Base-by-base conservation (phyloP, 352 stramenopile species). In the Phytophthora cryptogea region DNA sequence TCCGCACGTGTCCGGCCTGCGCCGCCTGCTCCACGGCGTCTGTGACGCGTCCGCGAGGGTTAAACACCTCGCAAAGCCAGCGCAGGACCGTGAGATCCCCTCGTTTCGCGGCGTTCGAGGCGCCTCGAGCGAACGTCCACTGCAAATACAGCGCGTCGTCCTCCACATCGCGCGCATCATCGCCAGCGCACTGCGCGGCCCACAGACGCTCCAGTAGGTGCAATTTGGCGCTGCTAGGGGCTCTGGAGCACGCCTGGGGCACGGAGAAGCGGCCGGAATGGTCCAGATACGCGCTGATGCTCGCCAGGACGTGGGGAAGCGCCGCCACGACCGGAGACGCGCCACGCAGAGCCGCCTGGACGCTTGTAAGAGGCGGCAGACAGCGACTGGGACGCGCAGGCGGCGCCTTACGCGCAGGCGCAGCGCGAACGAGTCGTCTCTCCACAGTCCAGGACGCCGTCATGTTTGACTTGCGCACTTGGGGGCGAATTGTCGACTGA, bases 21-120 rank as follows among this genome's bases (percentile, higher is more conserved):
- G 60, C 59, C 8, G 65, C 65, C 10, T 62, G 56, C 50, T 73
- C 58, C 43, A 73, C 66, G 26, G 66, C 66, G 16, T 70, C 46
- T 3, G 66, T 74, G 2, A 67, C 61, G 26, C 55, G 42, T 42
- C 66, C 66, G 17, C 61, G 54, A 11, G 66, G 66, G 41, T 59
- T 63, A 53, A 59, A 76, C 10, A 43, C 44, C 8, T 56, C 16
- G 11, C 63, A 65, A 1, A 78, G 54, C 69, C 69, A 78, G 9
- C 59, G 40, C n/a, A 71, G 10, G 6, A 78, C 47, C 0, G 8
- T 7, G 4, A 78, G 23, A 37, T 78, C 56, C 2, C 66, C 66
- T 3, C 59, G 48, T 27, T 57, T 43, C 0, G 72, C 63, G 1
- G 69, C 69, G 17, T 59, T 67, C 1, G 65, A 54, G 13, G 59